Conservation (phyloP, 164 flowering plant genomes). For the Cinnamomum chago region DNA sequence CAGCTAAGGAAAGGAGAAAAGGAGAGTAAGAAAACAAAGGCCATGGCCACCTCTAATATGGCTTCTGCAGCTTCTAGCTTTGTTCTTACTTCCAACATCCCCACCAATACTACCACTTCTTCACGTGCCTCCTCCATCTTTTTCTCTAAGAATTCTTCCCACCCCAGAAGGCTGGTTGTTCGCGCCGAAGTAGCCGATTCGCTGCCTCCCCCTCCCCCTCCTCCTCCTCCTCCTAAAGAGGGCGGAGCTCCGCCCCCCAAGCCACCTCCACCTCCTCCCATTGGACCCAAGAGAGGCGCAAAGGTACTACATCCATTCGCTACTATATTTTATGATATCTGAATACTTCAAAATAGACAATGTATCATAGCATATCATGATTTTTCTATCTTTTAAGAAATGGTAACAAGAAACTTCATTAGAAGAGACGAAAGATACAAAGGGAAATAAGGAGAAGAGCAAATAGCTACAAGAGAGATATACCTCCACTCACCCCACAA, state of each 20-base stretch:
- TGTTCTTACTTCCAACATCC: slow-evolving; percentile 33
- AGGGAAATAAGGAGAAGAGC: too few relatives aligned
- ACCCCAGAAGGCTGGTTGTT: slow-evolving; percentile 43
- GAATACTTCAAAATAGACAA: too few relatives aligned
- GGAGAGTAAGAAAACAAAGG: background rate
- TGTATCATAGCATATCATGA: too few relatives aligned
- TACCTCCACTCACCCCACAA: too few relatives aligned
- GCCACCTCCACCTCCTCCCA: slow-evolving; percentile 72
- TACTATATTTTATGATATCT: background rate
- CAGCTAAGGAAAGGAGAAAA: background rate
- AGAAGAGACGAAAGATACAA: too few relatives aligned
- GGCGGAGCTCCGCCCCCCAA: slow-evolving; percentile 27
- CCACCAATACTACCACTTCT: slow-evolving; percentile 26
- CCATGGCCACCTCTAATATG: slow-evolving; percentile 65
- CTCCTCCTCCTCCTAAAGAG: slow-evolving; percentile 39
- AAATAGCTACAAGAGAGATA: too few relatives aligned
- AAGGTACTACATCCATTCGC: slow-evolving; percentile 37
- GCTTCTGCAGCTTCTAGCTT: slow-evolving; percentile 73
- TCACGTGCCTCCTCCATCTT: slow-evolving; percentile 29
- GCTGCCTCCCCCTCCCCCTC: slow-evolving; percentile 24
- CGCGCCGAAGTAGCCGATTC: slow-evolving; percentile 59
- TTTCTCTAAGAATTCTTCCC: slow-evolving; percentile 7
- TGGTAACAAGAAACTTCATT: too few relatives aligned
- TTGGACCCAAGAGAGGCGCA: slow-evolving; percentile 96
- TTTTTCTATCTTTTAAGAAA: too few relatives aligned